Base-by-base conservation (phyloP, 176 grass and related monocot species). In the Miscanthus lutarioriparius region DNA sequence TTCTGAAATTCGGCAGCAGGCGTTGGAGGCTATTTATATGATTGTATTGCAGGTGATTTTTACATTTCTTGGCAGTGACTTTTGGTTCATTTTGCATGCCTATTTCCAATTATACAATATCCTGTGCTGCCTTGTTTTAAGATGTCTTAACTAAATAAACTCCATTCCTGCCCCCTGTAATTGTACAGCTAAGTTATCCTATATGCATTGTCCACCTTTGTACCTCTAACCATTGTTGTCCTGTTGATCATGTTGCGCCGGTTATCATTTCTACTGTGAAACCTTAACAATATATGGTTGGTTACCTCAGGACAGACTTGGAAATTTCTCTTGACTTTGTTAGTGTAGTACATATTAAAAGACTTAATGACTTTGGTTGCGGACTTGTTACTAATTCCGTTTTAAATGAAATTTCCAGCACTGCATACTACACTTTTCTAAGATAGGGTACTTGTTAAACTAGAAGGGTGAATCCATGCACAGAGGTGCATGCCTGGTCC, bases 11-110 rank as follows among this genome's bases (percentile, higher is more conserved):
- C 90, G 93, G 25, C 87, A 98, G 87, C 85, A 85, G 67, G 86
- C 89, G 32, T 64, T 98, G 39, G 96, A 98, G 84, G 93, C 96
- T 89, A 85, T 95, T 82, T 98, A 98, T 83, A 92, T 98, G 91
- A 98, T 98, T 1, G 82, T 92, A 48, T 86, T 98, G 80, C 96
- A 95, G 91, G 96, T 95, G 26, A 80, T 64, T 61, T 44, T 79
- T 30, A 77, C 51, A 62, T 75, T 69, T 13, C 45, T 62, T 73
- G 36, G 28, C 28, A 68, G 22, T 66, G 39, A 13, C 3, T 73
- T 72, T 10, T 53, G 19, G 51, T 75, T 75, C 19, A 70, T 67
- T 67, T 74, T 68, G 8, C 17, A 79, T 74, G 22, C 47, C n/a
- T 75, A 33, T 32, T 61, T 67, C 27, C 17, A 67, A 67, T 7